phyloP scores from a whole-genome alignment of 2,329 filamentous ascomycete genomes.

The Fusarium fujikuroi region DNA sequence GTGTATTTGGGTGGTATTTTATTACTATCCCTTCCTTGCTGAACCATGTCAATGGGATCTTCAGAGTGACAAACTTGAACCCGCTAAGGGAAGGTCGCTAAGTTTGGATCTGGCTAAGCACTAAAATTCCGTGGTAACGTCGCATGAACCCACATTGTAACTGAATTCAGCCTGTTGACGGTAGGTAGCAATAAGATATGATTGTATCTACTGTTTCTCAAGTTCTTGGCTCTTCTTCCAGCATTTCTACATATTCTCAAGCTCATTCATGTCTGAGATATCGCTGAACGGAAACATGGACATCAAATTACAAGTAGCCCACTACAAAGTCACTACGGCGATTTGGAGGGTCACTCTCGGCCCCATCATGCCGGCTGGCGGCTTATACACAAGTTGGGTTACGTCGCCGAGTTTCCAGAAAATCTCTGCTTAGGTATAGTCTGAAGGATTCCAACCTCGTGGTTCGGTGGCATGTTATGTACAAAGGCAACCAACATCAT shows the following conservation, averaged over 20 bases:
- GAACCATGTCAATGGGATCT: slow-evolving; percentile 20
- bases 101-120: slow-evolving; percentile 1
- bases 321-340: background rate
- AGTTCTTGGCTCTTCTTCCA: no score
- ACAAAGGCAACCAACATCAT: background rate
- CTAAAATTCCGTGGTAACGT: slow-evolving; percentile 14
- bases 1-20: background rate
- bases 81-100: slow-evolving; percentile 29
- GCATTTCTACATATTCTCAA: background rate
- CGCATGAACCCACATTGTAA: background rate
- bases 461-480: background rate
- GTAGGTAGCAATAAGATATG: background rate
- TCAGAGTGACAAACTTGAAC: background rate
- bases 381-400: background rate
- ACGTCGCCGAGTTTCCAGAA: background rate
- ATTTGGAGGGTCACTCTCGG: slow-evolving; percentile 8
- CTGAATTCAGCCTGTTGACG: background rate
- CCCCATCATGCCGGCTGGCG: slow-evolving; percentile 11
- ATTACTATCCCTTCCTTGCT: background rate
- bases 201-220: background rate
- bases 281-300: background rate
- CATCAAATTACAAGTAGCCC: background rate
- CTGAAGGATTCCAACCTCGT: background rate
- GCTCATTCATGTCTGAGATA: background rate
- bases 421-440: background rate